Evolutionary conservation across 2,329 filamentous ascomycete genomes (phyloP).

Genomic region (Fusarium mangiferae): DNA sequence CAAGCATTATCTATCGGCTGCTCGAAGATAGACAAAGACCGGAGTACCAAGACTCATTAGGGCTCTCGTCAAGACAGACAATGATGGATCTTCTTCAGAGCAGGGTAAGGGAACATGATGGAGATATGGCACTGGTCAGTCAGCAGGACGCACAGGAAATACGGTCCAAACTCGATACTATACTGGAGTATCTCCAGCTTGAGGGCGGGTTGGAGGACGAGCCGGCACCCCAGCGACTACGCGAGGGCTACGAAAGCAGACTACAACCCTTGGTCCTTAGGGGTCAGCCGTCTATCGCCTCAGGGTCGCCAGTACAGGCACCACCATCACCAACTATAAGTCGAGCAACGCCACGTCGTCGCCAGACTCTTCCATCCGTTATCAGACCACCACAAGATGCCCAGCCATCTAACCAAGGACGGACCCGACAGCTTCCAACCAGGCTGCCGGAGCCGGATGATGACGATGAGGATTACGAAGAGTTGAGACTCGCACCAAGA

Average conservation of each 20-base stretch:
- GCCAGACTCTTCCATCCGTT: background rate
- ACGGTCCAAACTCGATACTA: background rate
- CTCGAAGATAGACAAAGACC: constrained; percentile 1
- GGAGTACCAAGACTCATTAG: background rate
- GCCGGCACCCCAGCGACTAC: background rate
- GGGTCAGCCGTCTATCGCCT: background rate
- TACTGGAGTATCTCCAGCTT: background rate
- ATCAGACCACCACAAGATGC: background rate
- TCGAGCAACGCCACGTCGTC: background rate
- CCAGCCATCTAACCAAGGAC: background rate
- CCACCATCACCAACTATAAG: fast-evolving
- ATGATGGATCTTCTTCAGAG: background rate
- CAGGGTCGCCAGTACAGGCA: background rate
- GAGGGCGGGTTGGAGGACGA: background rate
- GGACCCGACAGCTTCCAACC: background rate
- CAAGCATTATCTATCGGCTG: background rate
- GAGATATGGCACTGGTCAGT: background rate
- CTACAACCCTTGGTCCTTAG: background rate
- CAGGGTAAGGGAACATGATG: background rate
- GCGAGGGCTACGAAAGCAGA: background rate
- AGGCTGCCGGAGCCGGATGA: background rate
- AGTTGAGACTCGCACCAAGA: background rate
- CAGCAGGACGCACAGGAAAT: background rate
- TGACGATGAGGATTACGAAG: background rate
- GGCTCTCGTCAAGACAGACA: background rate